phyloP scores from a whole-genome alignment of 148 eudicot genomes.

The Tetragonia tetragonoides region DNA sequence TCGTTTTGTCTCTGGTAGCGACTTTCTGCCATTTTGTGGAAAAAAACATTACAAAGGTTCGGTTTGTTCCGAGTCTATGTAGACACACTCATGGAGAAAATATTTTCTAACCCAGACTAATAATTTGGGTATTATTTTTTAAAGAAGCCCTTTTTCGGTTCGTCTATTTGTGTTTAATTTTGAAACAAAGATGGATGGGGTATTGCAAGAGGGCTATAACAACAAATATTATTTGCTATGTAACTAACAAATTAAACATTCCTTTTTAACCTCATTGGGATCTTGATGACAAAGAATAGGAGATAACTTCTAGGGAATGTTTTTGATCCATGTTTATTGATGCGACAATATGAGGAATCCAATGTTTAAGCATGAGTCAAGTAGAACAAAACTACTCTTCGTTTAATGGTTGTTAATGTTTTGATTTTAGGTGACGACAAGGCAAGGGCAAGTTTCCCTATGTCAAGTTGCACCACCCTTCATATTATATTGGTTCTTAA shows the following conservation, averaged over 20 bases:
- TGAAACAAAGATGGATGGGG: too few species aligned
- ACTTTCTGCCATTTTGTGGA: too few species aligned
- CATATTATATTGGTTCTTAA: neutral
- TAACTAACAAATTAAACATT: neutral
- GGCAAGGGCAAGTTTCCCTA: slow-evolving; percentile 18
- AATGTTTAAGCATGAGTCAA: slow-evolving; percentile 39
- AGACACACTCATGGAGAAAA: too few species aligned
- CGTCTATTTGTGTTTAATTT: too few species aligned
- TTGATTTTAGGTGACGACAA: slow-evolving; percentile 34
- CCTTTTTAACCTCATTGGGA: slow-evolving; percentile 20
- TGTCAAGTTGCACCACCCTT: neutral
- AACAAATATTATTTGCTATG: neutral
- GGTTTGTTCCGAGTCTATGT: too few species aligned
- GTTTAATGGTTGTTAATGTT: slow-evolving; percentile 32
- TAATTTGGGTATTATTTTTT: too few species aligned
- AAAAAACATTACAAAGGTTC: too few species aligned
- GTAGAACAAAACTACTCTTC: slow-evolving; percentile 29
- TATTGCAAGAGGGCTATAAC: too few species aligned
- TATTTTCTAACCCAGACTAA: too few species aligned
- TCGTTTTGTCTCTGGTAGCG: too few species aligned
- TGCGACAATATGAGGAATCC: slow-evolving; percentile 31
- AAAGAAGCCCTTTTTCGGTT: too few species aligned
- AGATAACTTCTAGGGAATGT: slow-evolving; percentile 23
- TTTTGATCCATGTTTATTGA: slow-evolving; percentile 9
- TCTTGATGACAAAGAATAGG: slow-evolving; percentile 22